phyloP scores from a whole-genome alignment of 2,329 filamentous ascomycete genomes.

The Phoma sp. region DNA sequence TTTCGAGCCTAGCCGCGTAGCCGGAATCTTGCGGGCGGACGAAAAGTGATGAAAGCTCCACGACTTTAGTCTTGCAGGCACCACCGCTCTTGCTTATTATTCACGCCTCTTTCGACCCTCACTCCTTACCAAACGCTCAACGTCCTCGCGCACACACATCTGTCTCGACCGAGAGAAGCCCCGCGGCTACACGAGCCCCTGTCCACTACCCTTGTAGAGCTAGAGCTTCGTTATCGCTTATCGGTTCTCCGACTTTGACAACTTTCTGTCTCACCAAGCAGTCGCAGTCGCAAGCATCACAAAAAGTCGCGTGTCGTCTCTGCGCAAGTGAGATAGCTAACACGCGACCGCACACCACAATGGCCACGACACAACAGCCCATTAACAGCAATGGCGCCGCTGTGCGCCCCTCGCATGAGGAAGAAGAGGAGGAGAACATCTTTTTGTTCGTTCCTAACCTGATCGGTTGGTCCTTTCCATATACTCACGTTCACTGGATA shows the following conservation, averaged over 20 bases:
- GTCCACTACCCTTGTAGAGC: constrained; percentile 5
- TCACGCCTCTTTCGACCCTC: constrained; percentile 11
- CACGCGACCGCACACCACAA: constrained; percentile 20
- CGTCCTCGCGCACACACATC: background rate
- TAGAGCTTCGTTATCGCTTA: constrained; percentile 47
- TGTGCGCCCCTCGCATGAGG: constrained; percentile 23
- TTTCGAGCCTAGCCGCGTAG: constrained; percentile 32
- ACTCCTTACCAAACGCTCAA: constrained; percentile 5
- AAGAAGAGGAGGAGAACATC: constrained; percentile 58
- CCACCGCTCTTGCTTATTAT: constrained; percentile 10
- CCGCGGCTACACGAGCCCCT: constrained; percentile 11
- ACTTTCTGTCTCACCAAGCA: constrained; percentile 28
- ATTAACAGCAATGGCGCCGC: constrained; percentile 42
- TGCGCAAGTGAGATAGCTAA: constrained; percentile 9
- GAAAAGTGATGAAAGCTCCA: constrained; percentile 25
- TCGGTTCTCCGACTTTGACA: constrained; percentile 35
- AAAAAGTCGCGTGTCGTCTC: constrained; percentile 17
- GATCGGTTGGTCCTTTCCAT: constrained; percentile 51
- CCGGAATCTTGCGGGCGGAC: constrained; percentile 32
- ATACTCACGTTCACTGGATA: background rate
- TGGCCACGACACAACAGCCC: constrained; percentile 37
- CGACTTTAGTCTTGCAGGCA: constrained; percentile 20
- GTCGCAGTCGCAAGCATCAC: constrained; percentile 2
- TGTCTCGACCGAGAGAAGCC: constrained; percentile 4
- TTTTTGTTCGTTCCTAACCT: constrained; percentile 61